phyloP scores from a whole-genome alignment of 192 early-diverging fungal genomes.

The Backusella tarrabulga region DNA sequence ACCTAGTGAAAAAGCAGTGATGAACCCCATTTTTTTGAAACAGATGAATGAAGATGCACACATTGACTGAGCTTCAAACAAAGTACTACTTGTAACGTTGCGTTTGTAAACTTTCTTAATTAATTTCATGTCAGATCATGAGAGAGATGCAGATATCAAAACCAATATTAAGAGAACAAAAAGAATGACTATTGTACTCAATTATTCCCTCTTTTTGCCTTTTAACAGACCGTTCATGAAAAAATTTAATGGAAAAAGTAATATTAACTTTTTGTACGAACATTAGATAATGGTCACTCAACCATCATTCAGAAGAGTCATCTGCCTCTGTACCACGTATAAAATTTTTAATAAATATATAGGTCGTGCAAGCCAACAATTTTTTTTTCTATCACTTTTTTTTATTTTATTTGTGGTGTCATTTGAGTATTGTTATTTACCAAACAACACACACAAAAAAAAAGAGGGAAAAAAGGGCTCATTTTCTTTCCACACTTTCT shows the following conservation, averaged over 20 bases:
- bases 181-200: not conserved
- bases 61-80: not conserved
- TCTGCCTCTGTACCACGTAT: not conserved
- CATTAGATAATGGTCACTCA: constrained; percentile 2
- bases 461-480: not conserved
- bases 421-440: not conserved
- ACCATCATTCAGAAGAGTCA: not conserved
- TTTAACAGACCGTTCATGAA: not conserved
- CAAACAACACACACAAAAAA: not conserved
- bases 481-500: not conserved
- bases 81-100: not conserved
- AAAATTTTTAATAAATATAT: not conserved
- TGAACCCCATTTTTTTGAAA: not conserved
- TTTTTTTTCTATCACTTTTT: not conserved
- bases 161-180: not conserved
- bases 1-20: not conserved
- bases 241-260: not conserved
- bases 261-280: not conserved
- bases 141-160: not conserved
- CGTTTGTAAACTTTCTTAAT: not conserved
- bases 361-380: not conserved
- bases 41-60: not conserved
- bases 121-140: constrained; percentile 5
- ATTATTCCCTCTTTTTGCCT: not conserved
- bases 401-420: not conserved